Evolutionary conservation across 1,139 yeast genomes (phyloP).

Genomic region (Debaryomyces sp.): DNA sequence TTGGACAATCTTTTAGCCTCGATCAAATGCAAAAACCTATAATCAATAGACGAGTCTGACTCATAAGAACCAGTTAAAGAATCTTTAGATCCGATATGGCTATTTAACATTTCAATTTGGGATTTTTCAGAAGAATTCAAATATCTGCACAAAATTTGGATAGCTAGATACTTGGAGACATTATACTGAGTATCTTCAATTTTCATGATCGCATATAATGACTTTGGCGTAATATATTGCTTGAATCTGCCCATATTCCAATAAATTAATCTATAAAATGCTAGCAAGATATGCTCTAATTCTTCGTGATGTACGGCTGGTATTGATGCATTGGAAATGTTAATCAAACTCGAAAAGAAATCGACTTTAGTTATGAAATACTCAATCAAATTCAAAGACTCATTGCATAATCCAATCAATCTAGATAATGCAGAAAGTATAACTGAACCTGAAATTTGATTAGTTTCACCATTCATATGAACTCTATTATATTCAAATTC

Average conservation of each 20-base stretch:
- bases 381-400: constrained; percentile 55
- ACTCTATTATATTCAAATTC: constrained; percentile 28
- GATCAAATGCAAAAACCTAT: constrained; percentile 54
- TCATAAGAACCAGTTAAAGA: constrained; percentile 42
- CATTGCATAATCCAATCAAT: constrained; percentile 52
- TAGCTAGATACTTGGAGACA: constrained; percentile 55
- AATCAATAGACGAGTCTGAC: constrained; percentile 52
- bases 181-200: constrained; percentile 22
- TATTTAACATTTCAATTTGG: constrained; percentile 46
- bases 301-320: constrained; percentile 27
- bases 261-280: constrained; percentile 63
- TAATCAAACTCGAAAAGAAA: constrained; percentile 31
- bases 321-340: constrained; percentile 10
- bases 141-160: constrained; percentile 55
- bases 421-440: constrained; percentile 54
- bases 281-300: constrained; percentile 52
- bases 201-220: constrained; percentile 44
- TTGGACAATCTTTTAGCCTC: constrained; percentile 75
- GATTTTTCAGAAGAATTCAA: constrained; percentile 65
- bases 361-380: constrained; percentile 43
- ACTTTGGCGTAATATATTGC: constrained; percentile 55
- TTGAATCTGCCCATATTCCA: constrained; percentile 57
- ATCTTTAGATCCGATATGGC: constrained; percentile 25
- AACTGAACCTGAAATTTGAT: constrained; percentile 30
- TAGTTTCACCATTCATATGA: constrained; percentile 6